These are phyloP conservation scores for Phaseolus lunatus DNA, from an alignment of 306 rosid species.

Conservation along the genomic window DNA sequence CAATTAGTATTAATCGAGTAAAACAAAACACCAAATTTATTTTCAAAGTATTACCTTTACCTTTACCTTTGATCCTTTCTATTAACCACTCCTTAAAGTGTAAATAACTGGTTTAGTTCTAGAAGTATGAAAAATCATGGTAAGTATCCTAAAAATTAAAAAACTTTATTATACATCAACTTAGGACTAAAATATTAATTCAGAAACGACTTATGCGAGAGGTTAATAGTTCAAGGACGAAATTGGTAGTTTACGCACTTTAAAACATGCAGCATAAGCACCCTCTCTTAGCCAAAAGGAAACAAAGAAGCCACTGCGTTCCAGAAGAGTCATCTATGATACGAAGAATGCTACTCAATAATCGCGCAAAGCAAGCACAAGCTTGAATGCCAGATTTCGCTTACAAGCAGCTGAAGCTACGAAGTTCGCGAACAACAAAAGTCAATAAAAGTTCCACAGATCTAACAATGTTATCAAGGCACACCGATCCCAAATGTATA, in stretches of 20 bases:
- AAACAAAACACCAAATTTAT: background rate
- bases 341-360: background rate
- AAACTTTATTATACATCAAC: background rate
- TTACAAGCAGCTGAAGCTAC: conserved; percentile 16
- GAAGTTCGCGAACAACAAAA: background rate
- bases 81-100: background rate
- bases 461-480: conserved; percentile 13
- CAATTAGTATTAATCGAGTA: background rate
- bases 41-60: background rate
- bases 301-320: background rate
- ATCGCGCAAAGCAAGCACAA: conserved; percentile 16
- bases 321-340: conserved; percentile 1
- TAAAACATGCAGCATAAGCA: background rate
- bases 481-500: conserved; percentile 17
- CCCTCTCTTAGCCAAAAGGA: background rate
- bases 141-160: background rate
- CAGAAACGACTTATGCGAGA: background rate
- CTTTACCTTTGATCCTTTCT: background rate
- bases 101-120: background rate
- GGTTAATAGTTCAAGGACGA: background rate
- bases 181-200: background rate
- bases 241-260: background rate
- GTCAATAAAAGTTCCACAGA: conserved; percentile 29
- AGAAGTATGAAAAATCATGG: background rate
- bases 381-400: conserved; percentile 1